Evolutionary conservation across 805 yeast genomes (phyloP).

Genomic region (Jamesozyma lodderae): DNA sequence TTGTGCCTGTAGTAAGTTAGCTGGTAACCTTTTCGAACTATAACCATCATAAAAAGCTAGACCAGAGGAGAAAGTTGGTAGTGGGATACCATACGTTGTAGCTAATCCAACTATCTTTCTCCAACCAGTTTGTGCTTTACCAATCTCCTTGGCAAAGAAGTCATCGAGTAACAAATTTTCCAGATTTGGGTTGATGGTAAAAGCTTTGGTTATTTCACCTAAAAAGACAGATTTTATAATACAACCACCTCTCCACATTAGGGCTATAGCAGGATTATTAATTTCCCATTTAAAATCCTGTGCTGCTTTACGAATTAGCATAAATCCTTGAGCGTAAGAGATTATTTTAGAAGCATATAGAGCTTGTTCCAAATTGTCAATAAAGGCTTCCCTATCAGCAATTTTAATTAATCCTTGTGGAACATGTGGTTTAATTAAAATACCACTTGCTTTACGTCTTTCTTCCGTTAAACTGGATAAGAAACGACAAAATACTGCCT

Average conservation of each 20-base stretch:
- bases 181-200: constrained; percentile 84
- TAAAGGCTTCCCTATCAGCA: constrained; percentile 54
- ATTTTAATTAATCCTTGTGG: constrained; percentile 59
- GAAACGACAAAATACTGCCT: constrained; percentile 96
- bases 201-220: constrained; percentile 94
- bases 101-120: constrained; percentile 77
- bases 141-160: constrained; percentile 85
- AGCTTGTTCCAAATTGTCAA: constrained; percentile 95
- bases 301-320: constrained; percentile 98
- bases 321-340: constrained; percentile 98
- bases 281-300: constrained; percentile 93
- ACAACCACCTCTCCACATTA: constrained; percentile 99
- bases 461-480: constrained; percentile 86
- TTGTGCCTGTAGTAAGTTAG: constrained; percentile 97
- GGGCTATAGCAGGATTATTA: constrained; percentile 96
- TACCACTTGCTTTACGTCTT: constrained; percentile 76
- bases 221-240: constrained; percentile 97
- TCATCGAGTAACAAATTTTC: constrained; percentile 94
- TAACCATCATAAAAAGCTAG: constrained; percentile 97
- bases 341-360: constrained; percentile 96
- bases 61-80: constrained; percentile 97
- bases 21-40: constrained; percentile 93
- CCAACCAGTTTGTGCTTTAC: constrained; percentile 94
- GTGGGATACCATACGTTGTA: constrained; percentile 82
- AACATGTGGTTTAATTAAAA: constrained; percentile 70